A percentile compares a stretch with the other conserved stretches of the same genome.
Conservation (phyloP, 768 basidiomycete genomes). For the Tubosaeta sp. region DNA sequence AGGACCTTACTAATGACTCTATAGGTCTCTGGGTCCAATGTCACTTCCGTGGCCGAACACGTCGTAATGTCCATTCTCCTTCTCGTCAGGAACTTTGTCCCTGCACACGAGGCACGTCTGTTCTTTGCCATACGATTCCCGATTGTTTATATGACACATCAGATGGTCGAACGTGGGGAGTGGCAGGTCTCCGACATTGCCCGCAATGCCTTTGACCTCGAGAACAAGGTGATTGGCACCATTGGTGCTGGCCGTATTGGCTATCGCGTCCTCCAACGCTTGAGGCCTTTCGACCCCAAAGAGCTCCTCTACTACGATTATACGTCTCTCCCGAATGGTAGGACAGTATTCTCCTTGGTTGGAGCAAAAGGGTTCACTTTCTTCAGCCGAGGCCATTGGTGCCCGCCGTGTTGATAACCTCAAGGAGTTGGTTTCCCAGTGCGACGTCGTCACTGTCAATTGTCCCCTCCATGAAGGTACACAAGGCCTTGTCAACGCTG, state of each 20-base stretch:
- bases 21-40: constrained; percentile 80
- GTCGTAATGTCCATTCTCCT: constrained; percentile 86
- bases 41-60: constrained; percentile 86
- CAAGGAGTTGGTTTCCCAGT: constrained; percentile 55
- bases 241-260: constrained; percentile 81
- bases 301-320: constrained; percentile 89
- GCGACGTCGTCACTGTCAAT: constrained; percentile 80
- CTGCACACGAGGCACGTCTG: constrained; percentile 63
- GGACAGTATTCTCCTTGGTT: not conserved
- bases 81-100: constrained; percentile 84
- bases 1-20: not conserved
- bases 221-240: constrained; percentile 86
- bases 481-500: constrained; percentile 70
- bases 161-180: constrained; percentile 78
- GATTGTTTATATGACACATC: not conserved
- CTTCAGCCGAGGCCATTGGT: constrained; percentile 54
- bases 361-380: not conserved
- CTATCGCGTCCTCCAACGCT: constrained; percentile 79
- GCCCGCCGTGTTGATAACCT: constrained; percentile 74
- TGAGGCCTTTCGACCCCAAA: constrained; percentile 80
- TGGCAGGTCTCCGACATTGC: constrained; percentile 84
- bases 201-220: constrained; percentile 80
- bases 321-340: constrained; percentile 59
- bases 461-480: constrained; percentile 84
- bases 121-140: not conserved